Conservation (phyloP, 192 early-diverging fungal species). For the Linnemannia exigua region DNA sequence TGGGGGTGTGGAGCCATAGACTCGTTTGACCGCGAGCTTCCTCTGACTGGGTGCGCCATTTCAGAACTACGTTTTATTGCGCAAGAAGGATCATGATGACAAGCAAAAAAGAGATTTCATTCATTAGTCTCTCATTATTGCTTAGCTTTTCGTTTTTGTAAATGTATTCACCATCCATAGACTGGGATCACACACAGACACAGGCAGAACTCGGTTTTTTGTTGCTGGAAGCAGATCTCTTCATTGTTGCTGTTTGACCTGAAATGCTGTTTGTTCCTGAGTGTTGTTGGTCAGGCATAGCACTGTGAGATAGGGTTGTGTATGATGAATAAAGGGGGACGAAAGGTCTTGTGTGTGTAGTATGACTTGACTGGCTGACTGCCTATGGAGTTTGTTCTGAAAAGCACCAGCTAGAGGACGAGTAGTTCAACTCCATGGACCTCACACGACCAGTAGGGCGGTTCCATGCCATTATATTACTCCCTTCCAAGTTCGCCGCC, state of each 20-base stretch:
- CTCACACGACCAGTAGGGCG: neutral
- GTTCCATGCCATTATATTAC: no score
- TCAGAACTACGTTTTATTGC: neutral
- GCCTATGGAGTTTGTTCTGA: neutral
- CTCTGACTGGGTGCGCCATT: constrained; percentile 46
- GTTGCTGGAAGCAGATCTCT: neutral
- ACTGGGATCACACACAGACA: neutral
- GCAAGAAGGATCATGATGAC: no score
- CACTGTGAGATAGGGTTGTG: neutral
- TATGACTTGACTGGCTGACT: neutral
- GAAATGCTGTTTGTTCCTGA: neutral
- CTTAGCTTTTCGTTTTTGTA: neutral
- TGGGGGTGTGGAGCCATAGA: constrained; percentile 34
- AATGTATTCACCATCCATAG: neutral
- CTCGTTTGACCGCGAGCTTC: constrained; percentile 45
- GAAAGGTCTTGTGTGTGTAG: neutral
- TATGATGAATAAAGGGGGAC: neutral
- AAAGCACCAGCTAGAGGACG: neutral
- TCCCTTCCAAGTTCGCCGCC: neutral
- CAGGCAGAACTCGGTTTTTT: neutral
- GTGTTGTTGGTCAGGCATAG: neutral
- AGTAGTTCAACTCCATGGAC: neutral
- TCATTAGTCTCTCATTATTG: neutral
- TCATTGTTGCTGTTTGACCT: neutral
- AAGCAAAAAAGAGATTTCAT: no score